Percentiles rank a stretch among this genome's conserved stretches.
phyloP scores from a whole-genome alignment of 2,329 filamentous ascomycete species.

The Penicillium sp. region DNA sequence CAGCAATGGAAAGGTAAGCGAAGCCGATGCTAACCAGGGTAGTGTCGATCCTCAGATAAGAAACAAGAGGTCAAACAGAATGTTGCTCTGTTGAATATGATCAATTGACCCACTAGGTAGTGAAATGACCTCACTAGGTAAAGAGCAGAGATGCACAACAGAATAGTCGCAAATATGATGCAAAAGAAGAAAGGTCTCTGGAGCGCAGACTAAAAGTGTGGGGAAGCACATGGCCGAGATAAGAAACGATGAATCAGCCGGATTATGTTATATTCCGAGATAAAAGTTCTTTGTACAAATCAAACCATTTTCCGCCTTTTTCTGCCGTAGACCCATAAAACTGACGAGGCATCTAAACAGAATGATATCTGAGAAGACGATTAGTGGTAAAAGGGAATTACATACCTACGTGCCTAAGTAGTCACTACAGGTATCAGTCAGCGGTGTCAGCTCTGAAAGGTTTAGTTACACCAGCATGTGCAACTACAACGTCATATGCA shows the following conservation, averaged over 20 bases:
- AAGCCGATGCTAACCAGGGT: not conserved
- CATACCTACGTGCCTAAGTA: no score
- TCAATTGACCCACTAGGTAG: not conserved
- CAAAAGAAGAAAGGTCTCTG: constrained; percentile 8
- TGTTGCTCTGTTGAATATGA: not conserved
- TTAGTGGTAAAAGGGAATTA: not conserved
- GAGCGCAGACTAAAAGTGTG: constrained; percentile 21
- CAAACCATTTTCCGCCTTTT: no score
- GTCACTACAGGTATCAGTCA: no score
- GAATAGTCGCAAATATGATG: not conserved
- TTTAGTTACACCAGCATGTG: no score
- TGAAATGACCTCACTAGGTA: not conserved
- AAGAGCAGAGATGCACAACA: not conserved
- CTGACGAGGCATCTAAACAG: no score
- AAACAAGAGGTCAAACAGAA: not conserved
- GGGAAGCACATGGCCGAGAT: constrained; percentile 20
- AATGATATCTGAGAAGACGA: no score
- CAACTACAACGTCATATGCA: no score
- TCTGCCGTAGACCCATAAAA: no score
- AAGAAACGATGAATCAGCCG: constrained; percentile 21
- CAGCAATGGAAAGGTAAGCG: constrained; percentile 13
- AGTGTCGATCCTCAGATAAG: not conserved
- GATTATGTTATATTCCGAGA: constrained; percentile 5
- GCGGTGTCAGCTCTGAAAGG: no score
- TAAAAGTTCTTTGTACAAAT: no score